A percentile compares a stretch with the other conserved stretches of the same genome.
Conservation (phyloP, 768 basidiomycete genomes). For the Russula sp. region DNA sequence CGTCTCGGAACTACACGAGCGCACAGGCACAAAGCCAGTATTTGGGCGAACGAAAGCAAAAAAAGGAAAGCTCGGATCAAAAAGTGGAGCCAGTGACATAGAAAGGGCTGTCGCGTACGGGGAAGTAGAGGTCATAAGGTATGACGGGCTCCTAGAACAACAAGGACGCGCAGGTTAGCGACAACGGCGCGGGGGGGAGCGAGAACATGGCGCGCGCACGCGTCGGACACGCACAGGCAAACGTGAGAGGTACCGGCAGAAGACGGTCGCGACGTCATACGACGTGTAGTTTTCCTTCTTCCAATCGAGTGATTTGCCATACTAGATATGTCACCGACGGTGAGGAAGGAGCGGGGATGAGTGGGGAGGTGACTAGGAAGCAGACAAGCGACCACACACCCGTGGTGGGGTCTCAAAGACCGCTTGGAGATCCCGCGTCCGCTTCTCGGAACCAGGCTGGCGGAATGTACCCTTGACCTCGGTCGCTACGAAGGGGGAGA, state of each 20-base stretch:
- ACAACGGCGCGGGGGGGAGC: constrained; percentile 13
- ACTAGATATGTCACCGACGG: constrained; percentile 43
- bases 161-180: constrained; percentile 6
- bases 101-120: constrained; percentile 46
- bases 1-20: constrained; percentile 63
- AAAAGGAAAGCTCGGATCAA: constrained; percentile 20
- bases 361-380: not conserved
- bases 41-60: not conserved
- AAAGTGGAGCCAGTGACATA: constrained; percentile 1
- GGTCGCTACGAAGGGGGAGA: constrained; percentile 48
- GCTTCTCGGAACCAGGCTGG: constrained; percentile 89
- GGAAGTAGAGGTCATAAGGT: constrained; percentile 83
- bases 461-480: constrained; percentile 93
- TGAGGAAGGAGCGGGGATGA: not conserved
- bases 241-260: constrained; percentile 90
- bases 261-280: constrained; percentile 96
- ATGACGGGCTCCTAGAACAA: constrained; percentile 81
- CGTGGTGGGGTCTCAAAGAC: constrained; percentile 85
- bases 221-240: constrained; percentile 72
- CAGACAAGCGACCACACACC: constrained; percentile 39
- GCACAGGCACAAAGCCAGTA: not conserved
- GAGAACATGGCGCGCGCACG: not conserved
- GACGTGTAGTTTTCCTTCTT: constrained; percentile 78
- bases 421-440: constrained; percentile 93
- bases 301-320: constrained; percentile 93